Base-by-base conservation (phyloP, 129 eudicot genomes). In the Flaveria robusta region DNA sequence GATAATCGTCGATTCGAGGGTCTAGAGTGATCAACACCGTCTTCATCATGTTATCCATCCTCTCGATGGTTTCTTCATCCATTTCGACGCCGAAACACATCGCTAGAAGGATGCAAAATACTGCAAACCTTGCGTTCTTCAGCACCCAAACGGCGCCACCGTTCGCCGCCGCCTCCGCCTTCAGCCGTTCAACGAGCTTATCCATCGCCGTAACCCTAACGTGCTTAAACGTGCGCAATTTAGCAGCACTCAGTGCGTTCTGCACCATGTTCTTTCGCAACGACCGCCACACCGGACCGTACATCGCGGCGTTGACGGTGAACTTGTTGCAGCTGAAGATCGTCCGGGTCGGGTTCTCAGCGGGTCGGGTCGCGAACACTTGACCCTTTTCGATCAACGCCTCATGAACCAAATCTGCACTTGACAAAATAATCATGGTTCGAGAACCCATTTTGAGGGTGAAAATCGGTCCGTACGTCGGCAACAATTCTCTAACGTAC, bases 241-340 rank as follows among this genome's bases (percentile, higher is more conserved):
- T 78, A 2, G 77, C 41, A 0, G 91, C 37, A 26, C 92, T 87
- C 13, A 92, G 89, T 81, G 78, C 81, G 79, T 87, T 85, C 66
- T 92, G 97, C 0, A 92, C 97, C 89, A 92, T 85, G 74, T 92
- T 92, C 59, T 85, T 71, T 74, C 97, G 52, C 64, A 92, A 39
- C 16, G 97, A 92, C 42, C 96, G 74, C 97, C 97, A 92, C 18
- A 87, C 92, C 1, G 96, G 90, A 66, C 97, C 97, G 63, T 91
- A 82, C 14, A 58, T n/a, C 13, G 97, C 76, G 1, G 97, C 92
- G 68, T 92, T 92, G 19, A 89, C 97, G 0, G 97, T 89, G 64
- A 89, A 89, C 70, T 89, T 89, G 81, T 89, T 51, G 71, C 92
- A 87, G 77, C 97, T 92, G 70, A 92, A 92, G 10, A 92, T 49